phyloP scores from a whole-genome alignment of 257 asterid genomes.

The Solanum chilense region DNA sequence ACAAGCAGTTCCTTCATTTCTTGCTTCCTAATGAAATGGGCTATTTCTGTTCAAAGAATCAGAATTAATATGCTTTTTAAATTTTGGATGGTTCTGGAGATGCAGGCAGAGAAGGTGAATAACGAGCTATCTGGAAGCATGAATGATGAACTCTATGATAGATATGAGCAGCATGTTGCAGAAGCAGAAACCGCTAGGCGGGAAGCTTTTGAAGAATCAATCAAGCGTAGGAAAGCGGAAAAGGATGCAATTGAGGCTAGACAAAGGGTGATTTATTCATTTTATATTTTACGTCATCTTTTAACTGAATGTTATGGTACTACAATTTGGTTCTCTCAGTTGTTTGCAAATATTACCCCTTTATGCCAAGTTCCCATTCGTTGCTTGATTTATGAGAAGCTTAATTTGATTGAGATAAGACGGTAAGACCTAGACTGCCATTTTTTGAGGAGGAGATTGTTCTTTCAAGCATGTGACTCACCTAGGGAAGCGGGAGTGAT shows the following conservation, averaged over 20 bases:
- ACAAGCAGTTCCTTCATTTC: neutral
- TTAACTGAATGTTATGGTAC: neutral
- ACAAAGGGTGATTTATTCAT: slow-evolving; percentile 22
- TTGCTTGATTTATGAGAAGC: neutral
- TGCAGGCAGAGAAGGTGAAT: slow-evolving; percentile 42
- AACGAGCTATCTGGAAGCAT: slow-evolving; percentile 17
- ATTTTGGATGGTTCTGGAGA: neutral
- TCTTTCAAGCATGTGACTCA: neutral
- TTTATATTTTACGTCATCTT: neutral
- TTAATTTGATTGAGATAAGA: neutral
- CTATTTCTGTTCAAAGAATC: neutral
- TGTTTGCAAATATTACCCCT: neutral
- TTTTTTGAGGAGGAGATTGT: neutral
- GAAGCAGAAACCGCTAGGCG: slow-evolving; percentile 64
- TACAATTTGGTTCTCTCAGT: neutral
- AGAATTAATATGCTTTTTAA: neutral
- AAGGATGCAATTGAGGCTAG: slow-evolving; percentile 44
- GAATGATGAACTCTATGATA: slow-evolving; percentile 22
- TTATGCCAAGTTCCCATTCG: neutral
- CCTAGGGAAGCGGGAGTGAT: neutral
- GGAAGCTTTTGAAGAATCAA: slow-evolving; percentile 68
- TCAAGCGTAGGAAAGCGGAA: slow-evolving; percentile 62
- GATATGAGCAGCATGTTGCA: slow-evolving; percentile 45
- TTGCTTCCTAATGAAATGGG: neutral
- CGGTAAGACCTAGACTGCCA: neutral